phyloP scores from a whole-genome alignment of 164 flowering plant genomes.

The Stephania japonica region DNA sequence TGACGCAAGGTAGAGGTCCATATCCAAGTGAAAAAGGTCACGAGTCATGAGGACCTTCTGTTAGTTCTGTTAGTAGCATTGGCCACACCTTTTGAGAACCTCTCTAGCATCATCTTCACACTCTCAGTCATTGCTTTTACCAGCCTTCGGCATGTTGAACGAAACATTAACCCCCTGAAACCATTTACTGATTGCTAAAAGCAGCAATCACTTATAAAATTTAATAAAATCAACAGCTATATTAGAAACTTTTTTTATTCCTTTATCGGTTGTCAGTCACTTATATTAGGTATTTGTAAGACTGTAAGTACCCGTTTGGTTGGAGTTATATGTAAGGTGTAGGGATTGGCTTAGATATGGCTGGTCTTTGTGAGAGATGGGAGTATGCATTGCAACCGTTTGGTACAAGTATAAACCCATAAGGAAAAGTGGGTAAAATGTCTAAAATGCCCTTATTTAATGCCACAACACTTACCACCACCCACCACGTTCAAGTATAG shows the following conservation, averaged over 20 bases:
- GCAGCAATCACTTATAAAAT: slow-evolving; percentile 2
- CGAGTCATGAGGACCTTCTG: not conserved
- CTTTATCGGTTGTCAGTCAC: not conserved
- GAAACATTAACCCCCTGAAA: slow-evolving; percentile 56
- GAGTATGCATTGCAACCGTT: too few relatives aligned
- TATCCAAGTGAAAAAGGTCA: slow-evolving; percentile 38
- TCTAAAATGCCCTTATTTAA: too few relatives aligned
- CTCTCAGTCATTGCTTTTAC: too few relatives aligned
- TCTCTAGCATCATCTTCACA: slow-evolving; percentile 46
- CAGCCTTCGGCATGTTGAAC: too few relatives aligned
- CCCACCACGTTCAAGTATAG: too few relatives aligned
- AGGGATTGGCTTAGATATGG: too few relatives aligned
- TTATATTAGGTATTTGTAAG: not conserved
- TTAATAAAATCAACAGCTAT: not conserved
- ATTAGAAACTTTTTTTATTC: not conserved
- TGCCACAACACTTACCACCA: too few relatives aligned
- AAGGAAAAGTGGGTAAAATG: too few relatives aligned
- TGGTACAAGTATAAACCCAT: too few relatives aligned
- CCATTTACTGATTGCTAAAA: slow-evolving; percentile 58
- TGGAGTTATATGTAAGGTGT: too few relatives aligned
- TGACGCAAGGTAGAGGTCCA: slow-evolving; percentile 38
- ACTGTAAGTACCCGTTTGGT: too few relatives aligned
- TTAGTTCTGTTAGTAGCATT: slow-evolving; percentile 33
- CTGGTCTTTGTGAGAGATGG: too few relatives aligned
- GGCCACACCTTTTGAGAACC: slow-evolving; percentile 68